Conservation (phyloP, 2,329 filamentous ascomycete species). For the Stachybotrys echinatus region DNA sequence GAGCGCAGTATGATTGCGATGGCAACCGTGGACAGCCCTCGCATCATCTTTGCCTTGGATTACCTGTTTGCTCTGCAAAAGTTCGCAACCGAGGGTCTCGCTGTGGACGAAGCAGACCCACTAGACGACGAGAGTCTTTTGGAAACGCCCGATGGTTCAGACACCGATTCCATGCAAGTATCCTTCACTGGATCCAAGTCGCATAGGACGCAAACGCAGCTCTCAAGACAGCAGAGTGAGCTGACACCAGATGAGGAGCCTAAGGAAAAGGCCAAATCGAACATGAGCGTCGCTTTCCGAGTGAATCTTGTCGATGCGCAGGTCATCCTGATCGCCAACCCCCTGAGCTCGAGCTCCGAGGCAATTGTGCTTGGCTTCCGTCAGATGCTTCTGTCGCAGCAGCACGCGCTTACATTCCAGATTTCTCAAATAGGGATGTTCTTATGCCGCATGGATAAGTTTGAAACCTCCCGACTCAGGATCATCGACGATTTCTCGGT, state of each 20-base stretch:
- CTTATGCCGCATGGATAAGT: constrained; percentile 95
- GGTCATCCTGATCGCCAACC: constrained; percentile 93
- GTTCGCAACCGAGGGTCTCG: constrained; percentile 70
- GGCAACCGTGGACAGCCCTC: constrained; percentile 88
- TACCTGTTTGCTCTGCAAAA: constrained; percentile 87
- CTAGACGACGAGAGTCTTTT: constrained; percentile 47
- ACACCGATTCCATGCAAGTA: constrained; percentile 52
- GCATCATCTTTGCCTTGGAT: constrained; percentile 91
- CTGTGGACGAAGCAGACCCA: constrained; percentile 50
- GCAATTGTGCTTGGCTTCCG: constrained; percentile 94
- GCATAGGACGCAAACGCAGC: constrained; percentile 18
- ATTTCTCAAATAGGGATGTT: constrained; percentile 97
- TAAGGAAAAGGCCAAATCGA: constrained; percentile 15
- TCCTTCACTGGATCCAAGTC: constrained; percentile 33
- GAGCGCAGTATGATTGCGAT: constrained; percentile 83
- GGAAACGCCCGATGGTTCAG: constrained; percentile 54
- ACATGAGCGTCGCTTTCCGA: constrained; percentile 78
- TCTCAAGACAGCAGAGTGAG: constrained; percentile 18
- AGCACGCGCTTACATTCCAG: constrained; percentile 90
- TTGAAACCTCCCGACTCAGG: constrained; percentile 81
- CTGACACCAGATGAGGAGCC: constrained; percentile 9
- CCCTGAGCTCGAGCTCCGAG: constrained; percentile 82
- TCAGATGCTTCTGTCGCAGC: constrained; percentile 86
- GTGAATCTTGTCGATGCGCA: constrained; percentile 95
- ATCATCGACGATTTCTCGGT: constrained; percentile 97